These are phyloP conservation scores for Cystobasidium slooffiae DNA, from an alignment of 1,284 basidiomycete genomes.

Conservation along the genomic window DNA sequence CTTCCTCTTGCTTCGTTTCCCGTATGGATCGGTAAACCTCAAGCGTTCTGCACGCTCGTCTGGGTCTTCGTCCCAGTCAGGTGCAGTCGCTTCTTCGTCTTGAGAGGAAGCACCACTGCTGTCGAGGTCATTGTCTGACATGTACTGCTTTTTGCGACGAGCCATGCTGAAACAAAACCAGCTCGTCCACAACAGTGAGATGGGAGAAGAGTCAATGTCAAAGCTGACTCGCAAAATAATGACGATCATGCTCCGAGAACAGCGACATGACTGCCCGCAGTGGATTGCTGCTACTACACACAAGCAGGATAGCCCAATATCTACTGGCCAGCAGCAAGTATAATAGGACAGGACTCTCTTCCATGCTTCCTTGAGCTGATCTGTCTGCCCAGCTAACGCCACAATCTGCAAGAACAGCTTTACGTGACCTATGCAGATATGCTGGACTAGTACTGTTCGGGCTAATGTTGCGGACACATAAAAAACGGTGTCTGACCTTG, in stretches of 20 bases:
- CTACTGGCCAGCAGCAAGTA: too few relatives aligned
- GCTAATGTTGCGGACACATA: too few relatives aligned
- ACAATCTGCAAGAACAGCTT: too few relatives aligned
- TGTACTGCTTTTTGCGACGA: conserved; percentile 74
- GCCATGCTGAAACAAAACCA: conserved; percentile 66
- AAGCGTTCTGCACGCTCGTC: conserved; percentile 75
- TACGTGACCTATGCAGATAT: too few relatives aligned
- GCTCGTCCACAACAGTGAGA: neutral
- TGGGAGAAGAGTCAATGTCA: neutral
- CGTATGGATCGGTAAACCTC: conserved; percentile 78
- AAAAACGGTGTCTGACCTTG: neutral
- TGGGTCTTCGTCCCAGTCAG: conserved; percentile 62
- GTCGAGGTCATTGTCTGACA: conserved; percentile 74
- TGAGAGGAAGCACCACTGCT: conserved; percentile 63
- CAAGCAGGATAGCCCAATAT: too few relatives aligned
- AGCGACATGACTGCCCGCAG: too few relatives aligned
- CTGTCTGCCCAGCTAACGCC: too few relatives aligned
- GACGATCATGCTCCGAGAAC: neutral
- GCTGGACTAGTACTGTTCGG: too few relatives aligned
- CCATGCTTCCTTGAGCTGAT: too few relatives aligned
- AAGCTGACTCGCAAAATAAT: neutral
- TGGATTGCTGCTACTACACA: too few relatives aligned
- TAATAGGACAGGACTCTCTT: too few relatives aligned
- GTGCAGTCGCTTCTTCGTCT: conserved; percentile 59
- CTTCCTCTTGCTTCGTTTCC: conserved; percentile 65